These are phyloP conservation scores for Emergomyces orientalis DNA, from an alignment of 2,329 filamentous ascomycete genomes.

Conservation along the genomic window DNA sequence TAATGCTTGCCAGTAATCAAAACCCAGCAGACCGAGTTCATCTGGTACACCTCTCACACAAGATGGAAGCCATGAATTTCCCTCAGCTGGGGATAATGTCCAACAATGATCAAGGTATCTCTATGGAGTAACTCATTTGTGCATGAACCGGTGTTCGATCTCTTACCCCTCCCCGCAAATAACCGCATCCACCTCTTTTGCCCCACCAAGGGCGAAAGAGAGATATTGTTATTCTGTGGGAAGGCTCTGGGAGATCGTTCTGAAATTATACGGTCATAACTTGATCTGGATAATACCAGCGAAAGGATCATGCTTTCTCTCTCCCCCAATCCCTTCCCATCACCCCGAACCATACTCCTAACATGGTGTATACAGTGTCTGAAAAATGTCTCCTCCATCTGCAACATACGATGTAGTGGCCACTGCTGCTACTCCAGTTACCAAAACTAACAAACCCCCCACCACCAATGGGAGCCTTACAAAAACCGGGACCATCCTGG, in stretches of 20 bases:
- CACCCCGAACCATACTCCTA: conserved; percentile 27
- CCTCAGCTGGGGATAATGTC: conserved; percentile 31
- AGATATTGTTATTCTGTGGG: conserved; percentile 4
- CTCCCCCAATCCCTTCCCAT: conserved; percentile 30
- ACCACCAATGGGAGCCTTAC: conserved; percentile 29
- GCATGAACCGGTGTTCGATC: conserved; percentile 59
- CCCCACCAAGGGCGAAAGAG: conserved; percentile 6
- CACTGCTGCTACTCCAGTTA: conserved; percentile 25
- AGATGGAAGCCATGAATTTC: conserved; percentile 33
- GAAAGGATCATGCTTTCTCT: conserved; percentile 92
- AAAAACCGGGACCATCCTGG: conserved; percentile 46
- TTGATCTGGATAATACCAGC: conserved; percentile 99
- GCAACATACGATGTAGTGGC: conserved; percentile 50
- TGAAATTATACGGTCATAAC: conserved; percentile 83
- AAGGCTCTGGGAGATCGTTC: conserved; percentile 29
- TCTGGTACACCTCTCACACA: conserved; percentile 18
- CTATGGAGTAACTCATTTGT: conserved; percentile 34
- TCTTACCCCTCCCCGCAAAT: conserved; percentile 21
- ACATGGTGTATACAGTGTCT: conserved; percentile 21
- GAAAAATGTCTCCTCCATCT: conserved; percentile 69
- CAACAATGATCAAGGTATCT: conserved; percentile 42
- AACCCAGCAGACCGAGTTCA: conserved; percentile 3
- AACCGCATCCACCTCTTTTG: conserved; percentile 19
- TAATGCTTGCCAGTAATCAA: background rate
- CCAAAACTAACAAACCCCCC: conserved; percentile 35